Evolutionary conservation across 495 filamentous ascomycete genomes (phyloP).

Genomic region (Trichoderma reesei): DNA sequence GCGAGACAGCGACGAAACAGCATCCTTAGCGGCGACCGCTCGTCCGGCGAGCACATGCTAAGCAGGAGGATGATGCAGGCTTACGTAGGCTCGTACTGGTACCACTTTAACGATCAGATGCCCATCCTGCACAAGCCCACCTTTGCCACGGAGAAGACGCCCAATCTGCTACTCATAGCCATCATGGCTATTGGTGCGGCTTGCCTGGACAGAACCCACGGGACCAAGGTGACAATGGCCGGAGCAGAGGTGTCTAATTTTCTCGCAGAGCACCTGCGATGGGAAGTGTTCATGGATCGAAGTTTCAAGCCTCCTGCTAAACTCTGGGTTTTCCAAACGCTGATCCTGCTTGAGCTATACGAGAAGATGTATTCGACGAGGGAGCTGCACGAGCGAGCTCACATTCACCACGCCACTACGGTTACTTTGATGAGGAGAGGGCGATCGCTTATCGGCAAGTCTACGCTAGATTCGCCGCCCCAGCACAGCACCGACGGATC

Average conservation of each 20-base stretch:
- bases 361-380: constrained; percentile 95
- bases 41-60: constrained; percentile 63
- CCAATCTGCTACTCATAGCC: constrained; percentile 77
- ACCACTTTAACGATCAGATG: constrained; percentile 87
- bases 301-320: constrained; percentile 93
- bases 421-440: constrained; percentile 92
- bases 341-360: constrained; percentile 82
- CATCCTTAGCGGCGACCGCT: constrained; percentile 67
- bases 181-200: constrained; percentile 91
- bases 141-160: constrained; percentile 77
- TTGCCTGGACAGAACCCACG: constrained; percentile 73
- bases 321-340: constrained; percentile 93
- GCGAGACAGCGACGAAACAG: constrained; percentile 57
- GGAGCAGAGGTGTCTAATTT: constrained; percentile 76
- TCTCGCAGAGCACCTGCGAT: constrained; percentile 81
- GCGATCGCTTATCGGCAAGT: constrained; percentile 82
- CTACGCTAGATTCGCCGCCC: constrained; percentile 80
- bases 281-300: constrained; percentile 83
- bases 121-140: constrained; percentile 93
- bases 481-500: constrained; percentile 53
- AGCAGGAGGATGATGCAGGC: constrained; percentile 91
- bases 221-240: constrained; percentile 57
- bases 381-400: constrained; percentile 85
- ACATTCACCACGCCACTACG: constrained; percentile 94
- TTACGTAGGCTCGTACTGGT: constrained; percentile 90